These are phyloP conservation scores for Gracilaria caudata DNA, from an alignment of 23 red algal genomes.

Conservation along the genomic window DNA sequence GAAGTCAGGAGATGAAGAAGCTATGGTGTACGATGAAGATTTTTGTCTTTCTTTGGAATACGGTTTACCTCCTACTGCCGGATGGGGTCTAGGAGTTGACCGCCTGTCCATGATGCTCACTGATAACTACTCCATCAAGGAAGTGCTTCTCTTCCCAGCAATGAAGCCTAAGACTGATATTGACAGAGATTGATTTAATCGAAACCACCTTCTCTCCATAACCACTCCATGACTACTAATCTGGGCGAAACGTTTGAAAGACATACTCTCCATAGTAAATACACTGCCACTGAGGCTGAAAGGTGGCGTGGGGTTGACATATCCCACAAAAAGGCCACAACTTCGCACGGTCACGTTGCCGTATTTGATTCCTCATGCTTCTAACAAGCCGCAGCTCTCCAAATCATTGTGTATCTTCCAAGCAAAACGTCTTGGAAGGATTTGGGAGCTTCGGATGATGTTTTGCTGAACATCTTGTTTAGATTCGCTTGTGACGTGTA, in stretches of 20 bases:
- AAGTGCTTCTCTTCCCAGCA: conserved; percentile 97
- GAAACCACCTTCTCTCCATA: neutral
- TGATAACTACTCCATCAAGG: conserved; percentile 93
- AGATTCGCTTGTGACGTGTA: neutral
- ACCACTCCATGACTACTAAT: neutral
- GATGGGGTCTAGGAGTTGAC: conserved; percentile 98
- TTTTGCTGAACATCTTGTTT: neutral
- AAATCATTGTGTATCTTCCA: conserved; percentile 31
- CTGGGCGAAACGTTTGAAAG: neutral
- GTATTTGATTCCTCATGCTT: neutral
- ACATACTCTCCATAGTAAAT: neutral
- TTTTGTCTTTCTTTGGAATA: conserved; percentile 96
- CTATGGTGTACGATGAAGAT: conserved; percentile 97
- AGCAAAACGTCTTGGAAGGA: neutral
- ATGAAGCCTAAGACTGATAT: conserved; percentile 78
- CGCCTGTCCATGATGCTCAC: conserved; percentile 94
- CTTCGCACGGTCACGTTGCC: neutral
- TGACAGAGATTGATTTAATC: conserved; percentile 3
- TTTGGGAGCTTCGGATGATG: neutral
- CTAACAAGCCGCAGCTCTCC: neutral
- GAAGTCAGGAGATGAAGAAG: conserved; percentile 91
- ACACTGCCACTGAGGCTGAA: neutral
- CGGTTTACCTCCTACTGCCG: conserved; percentile 92
- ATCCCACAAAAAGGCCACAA: neutral
- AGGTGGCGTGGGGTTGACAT: neutral